These are phyloP conservation scores for Microbotryum lychnidis-dioicae DNA, from an alignment of 1,284 basidiomycete species.

Conservation along the genomic window DNA sequence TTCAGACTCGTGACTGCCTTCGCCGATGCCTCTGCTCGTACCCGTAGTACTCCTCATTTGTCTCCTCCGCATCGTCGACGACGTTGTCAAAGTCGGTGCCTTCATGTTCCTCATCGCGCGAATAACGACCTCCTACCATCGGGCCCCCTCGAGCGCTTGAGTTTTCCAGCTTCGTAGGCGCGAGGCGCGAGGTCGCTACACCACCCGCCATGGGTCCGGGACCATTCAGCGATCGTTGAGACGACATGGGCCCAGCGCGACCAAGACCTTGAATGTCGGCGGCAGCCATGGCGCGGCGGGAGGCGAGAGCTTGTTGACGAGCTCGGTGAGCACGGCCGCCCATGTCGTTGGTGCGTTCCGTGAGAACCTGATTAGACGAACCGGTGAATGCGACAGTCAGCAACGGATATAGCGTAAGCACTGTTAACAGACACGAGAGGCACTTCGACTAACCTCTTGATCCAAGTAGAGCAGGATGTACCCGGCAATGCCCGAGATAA, in stretches of 20 bases:
- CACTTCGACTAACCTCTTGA: slow-evolving; percentile 47
- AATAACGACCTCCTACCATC: not conserved
- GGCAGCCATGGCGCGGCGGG: slow-evolving; percentile 1
- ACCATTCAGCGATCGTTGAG: not conserved
- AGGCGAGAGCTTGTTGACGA: slow-evolving; percentile 7
- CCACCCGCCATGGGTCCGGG: not conserved
- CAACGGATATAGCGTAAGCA: not conserved
- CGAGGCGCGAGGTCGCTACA: not conserved
- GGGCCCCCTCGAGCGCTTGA: not conserved
- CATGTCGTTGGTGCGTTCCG: slow-evolving; percentile 22
- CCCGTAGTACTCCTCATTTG: slow-evolving; percentile 5
- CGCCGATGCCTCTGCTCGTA: slow-evolving; percentile 1
- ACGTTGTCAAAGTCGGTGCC: not conserved
- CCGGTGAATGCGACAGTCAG: no score
- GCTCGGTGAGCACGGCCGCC: slow-evolving; percentile 24
- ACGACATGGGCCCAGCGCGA: not conserved
- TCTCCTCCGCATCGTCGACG: not conserved
- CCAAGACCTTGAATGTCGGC: not conserved
- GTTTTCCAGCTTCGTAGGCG: not conserved
- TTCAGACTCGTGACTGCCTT: no score
- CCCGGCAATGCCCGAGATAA: slow-evolving; percentile 28
- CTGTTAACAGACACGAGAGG: not conserved
- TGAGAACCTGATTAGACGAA: slow-evolving; percentile 9
- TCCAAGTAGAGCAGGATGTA: slow-evolving; percentile 42
- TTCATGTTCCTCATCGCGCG: not conserved